phyloP scores from a whole-genome alignment of 352 stramenopile genomes.

The Phytopythium kandeliae region DNA sequence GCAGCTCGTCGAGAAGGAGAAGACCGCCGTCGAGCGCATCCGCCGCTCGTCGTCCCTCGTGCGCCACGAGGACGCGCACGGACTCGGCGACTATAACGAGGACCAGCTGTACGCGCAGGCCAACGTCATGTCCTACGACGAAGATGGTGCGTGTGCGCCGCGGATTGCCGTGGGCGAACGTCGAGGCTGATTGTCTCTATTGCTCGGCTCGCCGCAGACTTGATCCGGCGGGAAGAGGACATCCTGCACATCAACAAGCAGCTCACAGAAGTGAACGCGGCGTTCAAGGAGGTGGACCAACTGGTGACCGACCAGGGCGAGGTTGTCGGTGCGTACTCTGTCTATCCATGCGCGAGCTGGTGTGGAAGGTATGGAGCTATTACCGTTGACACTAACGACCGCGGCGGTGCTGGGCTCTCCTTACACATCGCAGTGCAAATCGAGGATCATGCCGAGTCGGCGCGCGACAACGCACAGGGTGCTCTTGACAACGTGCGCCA shows the following conservation, averaged over 20 bases:
- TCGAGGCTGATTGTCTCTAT: no score
- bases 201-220: slow-evolving; percentile 24
- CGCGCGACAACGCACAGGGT: slow-evolving; percentile 40
- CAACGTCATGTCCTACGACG: slow-evolving; percentile 55
- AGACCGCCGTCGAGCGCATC: slow-evolving; percentile 40
- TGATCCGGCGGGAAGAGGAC: slow-evolving; percentile 56
- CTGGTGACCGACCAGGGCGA: slow-evolving; percentile 61
- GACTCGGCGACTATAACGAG: slow-evolving; percentile 55
- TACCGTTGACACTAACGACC: no score
- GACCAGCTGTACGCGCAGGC: slow-evolving; percentile 64
- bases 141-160: slow-evolving; percentile 42
- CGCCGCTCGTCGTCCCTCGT: slow-evolving; percentile 46
- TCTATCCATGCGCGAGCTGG: no score
- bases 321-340: slow-evolving; percentile 32
- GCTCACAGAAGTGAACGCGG: slow-evolving; percentile 57
- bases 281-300: slow-evolving; percentile 58
- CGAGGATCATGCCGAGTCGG: slow-evolving; percentile 41
- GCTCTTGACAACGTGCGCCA: slow-evolving; percentile 50
- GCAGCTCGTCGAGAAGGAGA: slow-evolving; percentile 37
- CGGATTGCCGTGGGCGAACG: no score
- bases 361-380: no score
- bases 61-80: slow-evolving; percentile 29
- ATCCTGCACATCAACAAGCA: slow-evolving; percentile 73
- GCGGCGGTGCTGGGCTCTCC: neutral
- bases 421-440: slow-evolving; percentile 36